Conservation (phyloP, 306 rosid genomes). For the Geum urbanum region DNA sequence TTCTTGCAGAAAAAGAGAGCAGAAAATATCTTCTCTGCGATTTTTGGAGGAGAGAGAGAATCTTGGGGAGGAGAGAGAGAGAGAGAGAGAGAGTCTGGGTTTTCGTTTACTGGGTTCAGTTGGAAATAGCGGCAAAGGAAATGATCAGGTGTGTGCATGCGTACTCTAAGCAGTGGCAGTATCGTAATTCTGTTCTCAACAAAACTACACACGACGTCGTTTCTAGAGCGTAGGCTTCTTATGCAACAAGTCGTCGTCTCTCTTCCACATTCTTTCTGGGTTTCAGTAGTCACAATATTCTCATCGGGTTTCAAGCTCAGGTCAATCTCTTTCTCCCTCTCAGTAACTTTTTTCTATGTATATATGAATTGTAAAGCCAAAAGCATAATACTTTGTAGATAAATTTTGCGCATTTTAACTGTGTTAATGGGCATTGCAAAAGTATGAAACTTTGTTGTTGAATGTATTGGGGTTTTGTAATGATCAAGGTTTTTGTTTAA, state of each 20-base stretch:
- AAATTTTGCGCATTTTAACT: background rate
- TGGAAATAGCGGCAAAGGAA: constrained; percentile 18
- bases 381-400: too few relatives aligned
- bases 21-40: constrained; percentile 5
- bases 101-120: background rate
- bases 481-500: background rate
- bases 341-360: background rate
- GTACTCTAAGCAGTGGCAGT: background rate
- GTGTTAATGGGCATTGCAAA: background rate
- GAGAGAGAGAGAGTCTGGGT: background rate
- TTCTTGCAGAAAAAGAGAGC: constrained; percentile 9
- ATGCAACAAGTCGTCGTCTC: background rate
- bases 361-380: background rate
- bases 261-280: background rate
- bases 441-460: background rate
- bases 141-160: background rate
- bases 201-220: background rate
- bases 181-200: background rate
- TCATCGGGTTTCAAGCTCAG: background rate
- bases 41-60: constrained; percentile 5
- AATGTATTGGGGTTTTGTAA: background rate
- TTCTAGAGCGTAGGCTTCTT: background rate
- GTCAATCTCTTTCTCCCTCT: background rate
- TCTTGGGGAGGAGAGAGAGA: constrained; percentile 6
- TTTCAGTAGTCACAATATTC: background rate